phyloP scores from a whole-genome alignment of 2,329 filamentous ascomycete species.

The Arthrobotrys sinensis region DNA sequence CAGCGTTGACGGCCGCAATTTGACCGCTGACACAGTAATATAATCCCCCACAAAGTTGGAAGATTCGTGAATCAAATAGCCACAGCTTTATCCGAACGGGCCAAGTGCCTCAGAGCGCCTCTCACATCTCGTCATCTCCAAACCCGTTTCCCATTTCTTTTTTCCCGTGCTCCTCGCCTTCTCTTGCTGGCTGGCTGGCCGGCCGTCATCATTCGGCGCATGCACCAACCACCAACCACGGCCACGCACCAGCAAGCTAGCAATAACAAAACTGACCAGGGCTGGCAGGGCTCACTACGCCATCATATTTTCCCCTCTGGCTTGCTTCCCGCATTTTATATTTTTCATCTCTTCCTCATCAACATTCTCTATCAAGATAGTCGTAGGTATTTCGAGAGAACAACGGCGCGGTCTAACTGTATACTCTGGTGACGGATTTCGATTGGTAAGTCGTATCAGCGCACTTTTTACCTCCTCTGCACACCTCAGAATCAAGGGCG shows the following conservation, averaged over 20 bases:
- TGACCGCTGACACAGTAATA: background rate
- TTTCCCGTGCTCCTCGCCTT: slow-evolving; percentile 36
- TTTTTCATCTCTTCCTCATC: slow-evolving; percentile 47
- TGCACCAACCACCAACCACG: slow-evolving; percentile 60
- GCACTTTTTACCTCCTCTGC: slow-evolving; percentile 39
- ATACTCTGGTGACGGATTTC: slow-evolving; percentile 7
- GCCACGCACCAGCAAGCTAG: slow-evolving; percentile 44
- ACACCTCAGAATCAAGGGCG: slow-evolving; percentile 46
- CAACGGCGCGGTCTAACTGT: slow-evolving; percentile 35
- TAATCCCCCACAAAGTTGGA: slow-evolving; percentile 14
- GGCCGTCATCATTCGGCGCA: slow-evolving; percentile 59
- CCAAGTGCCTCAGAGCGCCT: slow-evolving; percentile 50
- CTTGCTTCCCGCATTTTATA: slow-evolving; percentile 61
- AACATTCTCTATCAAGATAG: slow-evolving; percentile 44
- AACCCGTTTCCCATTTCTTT: slow-evolving; percentile 58
- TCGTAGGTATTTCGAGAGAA: slow-evolving; percentile 35
- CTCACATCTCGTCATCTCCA: slow-evolving; percentile 53
- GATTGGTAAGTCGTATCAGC: slow-evolving; percentile 54
- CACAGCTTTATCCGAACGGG: slow-evolving; percentile 45
- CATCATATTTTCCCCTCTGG: slow-evolving; percentile 59
- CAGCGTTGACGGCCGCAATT: background rate
- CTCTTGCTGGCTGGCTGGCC: slow-evolving; percentile 49
- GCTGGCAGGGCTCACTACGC: slow-evolving; percentile 53
- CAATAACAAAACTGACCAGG: slow-evolving; percentile 41
- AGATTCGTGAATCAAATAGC: slow-evolving; percentile 49